Evolutionary conservation across 2,329 filamentous ascomycete species (phyloP).

Genomic region (Aureobasidium uvarum): DNA sequence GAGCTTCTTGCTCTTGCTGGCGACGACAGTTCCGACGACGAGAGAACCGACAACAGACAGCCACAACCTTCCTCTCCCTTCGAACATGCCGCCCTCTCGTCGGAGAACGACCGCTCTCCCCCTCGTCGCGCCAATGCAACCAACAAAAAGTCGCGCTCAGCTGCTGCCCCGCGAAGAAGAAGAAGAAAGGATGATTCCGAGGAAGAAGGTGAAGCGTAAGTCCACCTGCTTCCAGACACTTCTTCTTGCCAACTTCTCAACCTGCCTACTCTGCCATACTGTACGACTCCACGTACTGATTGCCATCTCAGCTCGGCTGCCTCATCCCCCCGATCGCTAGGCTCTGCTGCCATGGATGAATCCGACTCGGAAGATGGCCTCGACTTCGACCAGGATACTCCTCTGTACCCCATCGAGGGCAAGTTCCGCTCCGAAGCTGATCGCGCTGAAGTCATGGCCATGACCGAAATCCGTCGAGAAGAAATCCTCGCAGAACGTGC

Average conservation of each 20-base stretch:
- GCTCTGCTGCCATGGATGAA: conserved; percentile 87
- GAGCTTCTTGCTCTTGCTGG: conserved; percentile 92
- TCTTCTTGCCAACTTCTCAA: conserved; percentile 25
- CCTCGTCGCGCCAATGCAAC: conserved; percentile 46
- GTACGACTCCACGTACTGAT: conserved; percentile 25
- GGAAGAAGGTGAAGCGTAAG: conserved; percentile 83
- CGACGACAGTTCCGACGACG: conserved; percentile 55
- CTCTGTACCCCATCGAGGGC: conserved; percentile 81
- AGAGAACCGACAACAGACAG: conserved; percentile 37
- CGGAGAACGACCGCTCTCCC: conserved; percentile 36
- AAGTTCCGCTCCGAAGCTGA: conserved; percentile 63
- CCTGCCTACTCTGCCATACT: conserved; percentile 17
- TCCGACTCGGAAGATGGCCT: conserved; percentile 66
- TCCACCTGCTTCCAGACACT: conserved; percentile 34
- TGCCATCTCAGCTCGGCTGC: conserved; percentile 57
- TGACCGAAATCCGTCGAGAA: conserved; percentile 90
- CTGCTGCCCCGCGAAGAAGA: conserved; percentile 32
- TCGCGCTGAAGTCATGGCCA: conserved; percentile 66
- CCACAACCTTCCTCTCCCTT: conserved; percentile 31
- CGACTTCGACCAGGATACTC: conserved; percentile 56
- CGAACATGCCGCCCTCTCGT: conserved; percentile 1
- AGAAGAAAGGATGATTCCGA: conserved; percentile 60
- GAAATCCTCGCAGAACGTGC: conserved; percentile 84
- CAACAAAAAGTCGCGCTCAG: conserved; percentile 46
- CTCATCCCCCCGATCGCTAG: conserved; percentile 69